Percentiles rank a stretch among this genome's conserved stretches.
Evolutionary conservation across 192 early-diverging fungal genomes (phyloP).

Genomic region (Oehlia diaphana): DNA sequence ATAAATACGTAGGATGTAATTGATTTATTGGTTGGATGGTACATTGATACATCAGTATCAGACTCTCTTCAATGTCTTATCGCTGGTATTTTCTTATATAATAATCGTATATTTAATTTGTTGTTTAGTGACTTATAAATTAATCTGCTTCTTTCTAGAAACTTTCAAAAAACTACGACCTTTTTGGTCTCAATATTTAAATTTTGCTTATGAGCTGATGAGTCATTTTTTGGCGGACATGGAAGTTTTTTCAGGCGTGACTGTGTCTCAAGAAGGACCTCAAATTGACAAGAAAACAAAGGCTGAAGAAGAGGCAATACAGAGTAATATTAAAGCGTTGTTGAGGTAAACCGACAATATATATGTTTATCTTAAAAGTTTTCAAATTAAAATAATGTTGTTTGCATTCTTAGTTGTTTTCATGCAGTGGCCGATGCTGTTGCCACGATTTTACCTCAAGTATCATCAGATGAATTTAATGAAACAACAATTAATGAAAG

Average conservation of each 20-base stretch:
- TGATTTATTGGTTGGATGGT: conserved; percentile 71
- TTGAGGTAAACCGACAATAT: conserved; percentile 24
- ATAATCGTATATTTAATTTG: not conserved
- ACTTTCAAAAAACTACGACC: conserved; percentile 42
- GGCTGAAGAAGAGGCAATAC: not conserved
- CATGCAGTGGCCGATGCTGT: conserved; percentile 30
- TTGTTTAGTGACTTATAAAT: not conserved
- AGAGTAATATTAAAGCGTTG: conserved; percentile 15
- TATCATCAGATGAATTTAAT: not conserved
- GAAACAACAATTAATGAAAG: not conserved
- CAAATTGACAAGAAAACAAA: conserved; percentile 1
- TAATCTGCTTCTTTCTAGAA: conserved; percentile 32
- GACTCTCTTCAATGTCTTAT: conserved; percentile 44
- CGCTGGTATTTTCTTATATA: conserved; percentile 38
- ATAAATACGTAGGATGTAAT: conserved; percentile 48
- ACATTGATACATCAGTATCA: conserved; percentile 54
- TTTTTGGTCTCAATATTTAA: conserved; percentile 48
- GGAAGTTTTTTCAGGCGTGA: conserved; percentile 28
- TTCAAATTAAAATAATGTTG: not conserved
- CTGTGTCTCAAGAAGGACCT: conserved; percentile 22
- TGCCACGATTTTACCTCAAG: conserved; percentile 17
- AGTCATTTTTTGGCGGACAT: conserved; percentile 57
- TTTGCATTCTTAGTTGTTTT: conserved; percentile 35
- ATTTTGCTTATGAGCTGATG: conserved; percentile 53
- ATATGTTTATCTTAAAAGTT: not conserved